Conservation (phyloP, 192 early-diverging fungal species). For the Allomyces javanicus region DNA sequence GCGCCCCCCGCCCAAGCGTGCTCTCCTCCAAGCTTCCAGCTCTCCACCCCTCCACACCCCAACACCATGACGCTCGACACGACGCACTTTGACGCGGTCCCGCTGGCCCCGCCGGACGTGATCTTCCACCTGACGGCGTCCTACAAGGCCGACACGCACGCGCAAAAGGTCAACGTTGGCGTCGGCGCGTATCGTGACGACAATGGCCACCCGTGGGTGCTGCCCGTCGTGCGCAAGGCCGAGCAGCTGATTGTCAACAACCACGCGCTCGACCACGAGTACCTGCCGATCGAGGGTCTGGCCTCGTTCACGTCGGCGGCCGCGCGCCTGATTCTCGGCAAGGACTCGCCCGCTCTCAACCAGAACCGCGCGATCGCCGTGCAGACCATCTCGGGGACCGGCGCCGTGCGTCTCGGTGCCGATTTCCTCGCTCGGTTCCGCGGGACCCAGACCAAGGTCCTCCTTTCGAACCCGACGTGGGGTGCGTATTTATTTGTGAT, state of each 20-base stretch:
- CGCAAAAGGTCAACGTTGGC: constrained; percentile 77
- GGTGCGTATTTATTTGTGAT: constrained; percentile 24
- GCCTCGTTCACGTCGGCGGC: constrained; percentile 60
- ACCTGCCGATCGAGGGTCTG: constrained; percentile 72
- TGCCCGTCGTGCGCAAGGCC: constrained; percentile 84
- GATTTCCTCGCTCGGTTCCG: constrained; percentile 61
- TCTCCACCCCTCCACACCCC: too few species aligned
- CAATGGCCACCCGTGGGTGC: constrained; percentile 80
- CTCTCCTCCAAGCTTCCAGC: too few species aligned
- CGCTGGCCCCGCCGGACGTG: constrained; percentile 60
- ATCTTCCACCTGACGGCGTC: constrained; percentile 76
- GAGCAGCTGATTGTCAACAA: constrained; percentile 52
- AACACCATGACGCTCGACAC: not conserved
- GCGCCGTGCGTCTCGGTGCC: constrained; percentile 70
- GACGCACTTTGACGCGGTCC: constrained; percentile 19
- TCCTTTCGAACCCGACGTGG: constrained; percentile 94
- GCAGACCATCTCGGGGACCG: constrained; percentile 92
- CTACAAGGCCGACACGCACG: constrained; percentile 58
- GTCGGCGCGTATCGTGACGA: constrained; percentile 92
- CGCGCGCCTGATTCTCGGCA: constrained; percentile 61
- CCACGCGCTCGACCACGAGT: constrained; percentile 71
- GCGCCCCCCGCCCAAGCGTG: too few species aligned
- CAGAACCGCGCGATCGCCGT: constrained; percentile 49
- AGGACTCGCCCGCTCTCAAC: constrained; percentile 41
- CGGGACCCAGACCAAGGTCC: constrained; percentile 37